These are phyloP conservation scores for Globisporangium megalacanthum DNA, from an alignment of 352 stramenopile species.

Conservation along the genomic window DNA sequence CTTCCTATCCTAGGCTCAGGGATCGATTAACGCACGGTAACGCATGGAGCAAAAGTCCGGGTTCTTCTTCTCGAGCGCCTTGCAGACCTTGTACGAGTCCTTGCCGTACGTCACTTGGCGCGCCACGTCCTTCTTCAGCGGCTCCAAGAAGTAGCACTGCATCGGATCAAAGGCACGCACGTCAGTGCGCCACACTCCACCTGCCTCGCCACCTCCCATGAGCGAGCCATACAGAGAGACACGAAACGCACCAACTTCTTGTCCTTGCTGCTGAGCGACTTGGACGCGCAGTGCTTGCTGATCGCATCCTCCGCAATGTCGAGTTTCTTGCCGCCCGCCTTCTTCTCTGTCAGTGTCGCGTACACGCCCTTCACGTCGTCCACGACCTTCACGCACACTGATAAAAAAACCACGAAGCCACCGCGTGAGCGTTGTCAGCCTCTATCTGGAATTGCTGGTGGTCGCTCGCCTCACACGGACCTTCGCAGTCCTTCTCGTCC, in stretches of 20 bases:
- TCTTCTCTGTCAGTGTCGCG: constrained; percentile 54
- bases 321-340: constrained; percentile 73
- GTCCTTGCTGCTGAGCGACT: constrained; percentile 85
- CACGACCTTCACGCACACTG: constrained; percentile 92
- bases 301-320: constrained; percentile 76
- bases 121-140: constrained; percentile 93
- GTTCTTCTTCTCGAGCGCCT: constrained; percentile 92
- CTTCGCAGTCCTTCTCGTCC: constrained; percentile 89
- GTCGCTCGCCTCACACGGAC: constrained; percentile 26
- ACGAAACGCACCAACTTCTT: constrained; percentile 79
- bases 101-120: constrained; percentile 91
- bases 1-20: not conserved
- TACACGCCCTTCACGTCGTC: constrained; percentile 80
- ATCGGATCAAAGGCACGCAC: not conserved
- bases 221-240: too few relatives aligned
- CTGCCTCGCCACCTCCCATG: too few relatives aligned
- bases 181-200: not conserved
- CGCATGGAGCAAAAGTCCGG: constrained; percentile 93
- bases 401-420: too few relatives aligned
- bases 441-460: not conserved
- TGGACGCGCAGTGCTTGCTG: constrained; percentile 74
- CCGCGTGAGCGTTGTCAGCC: not conserved
- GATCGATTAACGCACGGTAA: constrained; percentile 72
- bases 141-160: constrained; percentile 93
- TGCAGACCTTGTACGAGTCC: constrained; percentile 92